A percentile compares a stretch with the other conserved stretches of the same genome.
Evolutionary conservation across 2,329 filamentous ascomycete genomes (phyloP).

Genomic region (Harringtonia lauricola): DNA sequence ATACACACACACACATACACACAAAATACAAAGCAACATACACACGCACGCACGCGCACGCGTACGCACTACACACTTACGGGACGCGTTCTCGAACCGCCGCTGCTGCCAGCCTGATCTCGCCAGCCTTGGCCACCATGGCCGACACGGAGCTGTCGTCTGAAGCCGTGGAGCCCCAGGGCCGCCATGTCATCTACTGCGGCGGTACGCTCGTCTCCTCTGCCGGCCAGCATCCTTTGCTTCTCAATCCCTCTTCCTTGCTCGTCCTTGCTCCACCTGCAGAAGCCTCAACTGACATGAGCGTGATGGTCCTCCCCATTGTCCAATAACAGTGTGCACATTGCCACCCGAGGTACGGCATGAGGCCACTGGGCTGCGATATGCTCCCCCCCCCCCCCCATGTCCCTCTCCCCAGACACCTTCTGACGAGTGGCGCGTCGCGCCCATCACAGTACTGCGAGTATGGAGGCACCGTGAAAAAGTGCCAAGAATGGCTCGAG

Average conservation of each 20-base stretch:
- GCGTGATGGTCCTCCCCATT: constrained; percentile 3
- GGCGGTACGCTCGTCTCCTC: constrained; percentile 34
- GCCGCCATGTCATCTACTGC: constrained; percentile 44
- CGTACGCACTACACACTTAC: too few relatives aligned
- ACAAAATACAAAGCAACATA: too few relatives aligned
- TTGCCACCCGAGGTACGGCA: constrained; percentile 50
- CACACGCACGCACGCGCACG: too few relatives aligned
- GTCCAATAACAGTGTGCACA: constrained; percentile 42
- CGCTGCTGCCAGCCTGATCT: background rate
- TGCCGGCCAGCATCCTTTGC: background rate
- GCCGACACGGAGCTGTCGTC: constrained; percentile 36
- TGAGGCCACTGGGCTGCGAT: background rate
- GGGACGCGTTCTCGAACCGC: too few relatives aligned
- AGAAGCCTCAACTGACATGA: background rate
- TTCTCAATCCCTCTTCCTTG: background rate
- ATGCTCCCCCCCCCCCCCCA: background rate
- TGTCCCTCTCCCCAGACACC: background rate
- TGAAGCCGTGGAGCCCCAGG: constrained; percentile 36
- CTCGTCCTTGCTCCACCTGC: background rate
- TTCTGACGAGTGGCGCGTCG: background rate
- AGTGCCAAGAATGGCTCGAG: constrained; percentile 93
- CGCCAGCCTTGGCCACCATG: constrained; percentile 24
- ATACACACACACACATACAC: too few relatives aligned
- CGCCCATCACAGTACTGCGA: constrained; percentile 71
- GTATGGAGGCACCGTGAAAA: constrained; percentile 91